Evolutionary conservation across 164 flowering plant genomes (phyloP).

Genomic region (Warburgia ugandensis): DNA sequence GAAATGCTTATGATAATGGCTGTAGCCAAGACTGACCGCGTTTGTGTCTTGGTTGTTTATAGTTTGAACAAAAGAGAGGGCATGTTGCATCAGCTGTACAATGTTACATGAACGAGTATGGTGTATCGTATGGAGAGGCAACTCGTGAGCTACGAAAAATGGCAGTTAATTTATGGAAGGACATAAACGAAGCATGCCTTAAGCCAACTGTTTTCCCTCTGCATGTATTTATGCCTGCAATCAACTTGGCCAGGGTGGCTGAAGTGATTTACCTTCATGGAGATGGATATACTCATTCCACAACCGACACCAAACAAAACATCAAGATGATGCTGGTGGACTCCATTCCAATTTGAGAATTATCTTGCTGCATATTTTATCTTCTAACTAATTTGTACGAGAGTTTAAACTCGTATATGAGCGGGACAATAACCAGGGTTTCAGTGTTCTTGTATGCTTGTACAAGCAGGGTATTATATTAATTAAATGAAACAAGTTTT

Average conservation of each 20-base stretch:
- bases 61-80: constrained; percentile 22
- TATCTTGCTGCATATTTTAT: no score
- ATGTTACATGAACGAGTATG: constrained; percentile 30
- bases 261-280: constrained; percentile 27
- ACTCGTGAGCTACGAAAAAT: constrained; percentile 2
- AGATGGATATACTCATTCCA: constrained; percentile 29
- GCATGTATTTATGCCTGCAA: constrained; percentile 14
- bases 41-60: not conserved
- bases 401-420: no score
- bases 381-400: no score
- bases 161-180: constrained; percentile 38
- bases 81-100: constrained; percentile 24
- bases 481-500: no score
- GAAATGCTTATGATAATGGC: not conserved
- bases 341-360: constrained; percentile 10
- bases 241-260: constrained; percentile 27
- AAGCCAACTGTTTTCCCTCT: constrained; percentile 10
- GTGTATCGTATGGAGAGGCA: constrained; percentile 15
- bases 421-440: no score
- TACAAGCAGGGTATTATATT: no score
- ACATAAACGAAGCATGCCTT: constrained; percentile 29
- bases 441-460: no score
- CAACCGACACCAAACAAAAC: not conserved
- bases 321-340: constrained; percentile 11
- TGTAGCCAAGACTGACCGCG: not conserved